Evolutionary conservation across 2,329 filamentous ascomycete genomes (phyloP).

Genomic region (Leptographium radiaticola): DNA sequence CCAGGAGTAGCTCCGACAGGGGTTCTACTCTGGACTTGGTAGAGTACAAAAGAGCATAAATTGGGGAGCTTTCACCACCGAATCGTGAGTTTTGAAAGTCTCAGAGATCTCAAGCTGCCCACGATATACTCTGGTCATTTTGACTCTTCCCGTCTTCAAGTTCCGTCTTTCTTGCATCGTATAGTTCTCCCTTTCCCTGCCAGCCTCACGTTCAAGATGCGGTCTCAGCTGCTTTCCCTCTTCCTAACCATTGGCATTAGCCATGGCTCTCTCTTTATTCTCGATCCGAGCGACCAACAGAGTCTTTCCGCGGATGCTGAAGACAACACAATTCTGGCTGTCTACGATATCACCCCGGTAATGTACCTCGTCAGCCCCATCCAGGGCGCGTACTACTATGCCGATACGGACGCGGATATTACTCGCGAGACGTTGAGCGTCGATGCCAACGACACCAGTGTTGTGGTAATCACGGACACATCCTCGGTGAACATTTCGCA

Average conservation of each 20-base stretch:
- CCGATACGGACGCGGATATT: neutral
- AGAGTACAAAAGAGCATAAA: too few species aligned
- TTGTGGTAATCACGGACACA: neutral
- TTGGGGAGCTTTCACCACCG: too few species aligned
- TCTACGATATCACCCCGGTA: neutral
- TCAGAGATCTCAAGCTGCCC: too few species aligned
- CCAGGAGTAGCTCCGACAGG: too few species aligned
- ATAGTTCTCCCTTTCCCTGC: too few species aligned
- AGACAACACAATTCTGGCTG: neutral
- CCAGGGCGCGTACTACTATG: neutral
- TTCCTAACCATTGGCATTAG: neutral
- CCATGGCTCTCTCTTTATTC: neutral
- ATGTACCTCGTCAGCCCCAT: neutral
- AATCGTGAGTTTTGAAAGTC: too few species aligned
- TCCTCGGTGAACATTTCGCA: neutral
- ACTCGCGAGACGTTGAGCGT: neutral
- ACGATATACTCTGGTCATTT: too few species aligned
- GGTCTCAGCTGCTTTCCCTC: neutral
- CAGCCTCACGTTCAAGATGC: neutral
- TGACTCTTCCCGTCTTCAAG: too few species aligned
- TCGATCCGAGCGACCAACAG: neutral
- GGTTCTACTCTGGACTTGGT: too few species aligned
- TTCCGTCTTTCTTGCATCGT: too few species aligned
- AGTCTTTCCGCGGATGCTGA: neutral
- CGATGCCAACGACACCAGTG: conserved; percentile 5